Evolutionary conservation across 176 grass and related monocot genomes (phyloP), one percentile per base, ranked within the genome.

Genomic region (Aechmea fasciata): DNA sequence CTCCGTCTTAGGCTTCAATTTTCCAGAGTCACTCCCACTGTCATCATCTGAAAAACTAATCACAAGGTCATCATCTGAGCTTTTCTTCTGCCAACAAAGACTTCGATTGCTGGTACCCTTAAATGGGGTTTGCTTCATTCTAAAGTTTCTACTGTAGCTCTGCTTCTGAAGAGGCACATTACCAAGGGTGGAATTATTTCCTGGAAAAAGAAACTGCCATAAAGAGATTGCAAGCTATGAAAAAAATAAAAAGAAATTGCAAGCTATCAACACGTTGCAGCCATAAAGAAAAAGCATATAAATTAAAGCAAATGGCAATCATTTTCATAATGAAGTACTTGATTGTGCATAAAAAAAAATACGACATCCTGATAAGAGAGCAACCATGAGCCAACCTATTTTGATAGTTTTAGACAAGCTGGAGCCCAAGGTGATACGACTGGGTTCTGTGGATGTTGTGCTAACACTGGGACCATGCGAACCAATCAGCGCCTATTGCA

Each of bases 11-110:
- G 73, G 66, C 70, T 78, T 41, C 33, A 41, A 41, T 41, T 41
- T 64, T 82, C 75, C 85, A 80, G 82, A 83, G 69, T 93, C 86
- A 11, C 79, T 62, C 74, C 72, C 94, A 72, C 74, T 83, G 71
- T 99, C 94, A 80, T 99, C 89, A 79, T 93, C 89, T 57, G 94
- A 99, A 81, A 99, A 99, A 70, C 63, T 82, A 68, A 99, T 88
- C 48, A 99, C 87, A 73, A 99, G 87, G 74, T 93, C 93, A 75
- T 88, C 80, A 71, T 86, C 79, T 47, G 84, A 15, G 52, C 77
- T 75, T 69, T 83, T 77, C 67, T 99, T 99, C 76, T 82, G 77
- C 94, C 94, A 99, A 25, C 73, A 76, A 74, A 93, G 84, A 80
- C 79, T 85, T 41, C 84, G 82, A 15, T 78, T 99, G 69, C 83